A percentile compares a stretch with the other conserved stretches of the same genome.
Evolutionary conservation across 305 asterid genomes (phyloP).

Genomic region (Fraxinus xanthoxyloides): DNA sequence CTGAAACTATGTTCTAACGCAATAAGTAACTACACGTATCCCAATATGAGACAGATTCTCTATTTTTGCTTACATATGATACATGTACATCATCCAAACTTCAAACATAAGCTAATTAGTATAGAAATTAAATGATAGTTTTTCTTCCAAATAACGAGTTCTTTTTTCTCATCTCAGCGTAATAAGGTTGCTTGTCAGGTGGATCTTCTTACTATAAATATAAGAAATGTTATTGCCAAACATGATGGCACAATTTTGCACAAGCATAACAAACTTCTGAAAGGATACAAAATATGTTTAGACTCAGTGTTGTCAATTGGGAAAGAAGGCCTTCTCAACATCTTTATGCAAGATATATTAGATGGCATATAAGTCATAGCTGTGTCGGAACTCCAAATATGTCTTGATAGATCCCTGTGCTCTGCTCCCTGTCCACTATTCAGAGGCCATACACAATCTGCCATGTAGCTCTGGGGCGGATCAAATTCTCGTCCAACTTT

Average conservation of each 20-base stretch:
- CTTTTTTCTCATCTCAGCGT: background rate
- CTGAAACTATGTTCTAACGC: background rate
- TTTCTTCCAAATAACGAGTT: background rate
- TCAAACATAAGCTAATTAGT: background rate
- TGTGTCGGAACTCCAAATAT: constrained; percentile 43
- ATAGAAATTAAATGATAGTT: background rate
- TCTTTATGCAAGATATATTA: constrained; percentile 69
- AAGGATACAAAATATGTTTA: constrained; percentile 77
- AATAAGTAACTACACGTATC: background rate
- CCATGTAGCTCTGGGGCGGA: constrained; percentile 29
- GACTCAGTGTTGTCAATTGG: constrained; percentile 34
- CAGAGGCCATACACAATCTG: constrained; percentile 58
- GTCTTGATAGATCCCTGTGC: constrained; percentile 33
- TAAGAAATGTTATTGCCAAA: background rate
- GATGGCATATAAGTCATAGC: constrained; percentile 43
- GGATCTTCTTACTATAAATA: background rate
- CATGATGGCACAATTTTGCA: background rate
- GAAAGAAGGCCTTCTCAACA: constrained; percentile 31
- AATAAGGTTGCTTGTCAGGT: background rate
- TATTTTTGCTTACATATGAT: constrained; percentile 5
- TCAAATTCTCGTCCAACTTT: constrained; percentile 44
- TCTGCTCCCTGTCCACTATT: constrained; percentile 36
- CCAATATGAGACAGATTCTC: constrained; percentile 12
- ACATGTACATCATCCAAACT: constrained; percentile 15
- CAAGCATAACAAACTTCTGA: constrained; percentile 17